These are phyloP conservation scores for Psilocybe tampanensis DNA, from an alignment of 768 basidiomycete genomes.

Conservation along the genomic window DNA sequence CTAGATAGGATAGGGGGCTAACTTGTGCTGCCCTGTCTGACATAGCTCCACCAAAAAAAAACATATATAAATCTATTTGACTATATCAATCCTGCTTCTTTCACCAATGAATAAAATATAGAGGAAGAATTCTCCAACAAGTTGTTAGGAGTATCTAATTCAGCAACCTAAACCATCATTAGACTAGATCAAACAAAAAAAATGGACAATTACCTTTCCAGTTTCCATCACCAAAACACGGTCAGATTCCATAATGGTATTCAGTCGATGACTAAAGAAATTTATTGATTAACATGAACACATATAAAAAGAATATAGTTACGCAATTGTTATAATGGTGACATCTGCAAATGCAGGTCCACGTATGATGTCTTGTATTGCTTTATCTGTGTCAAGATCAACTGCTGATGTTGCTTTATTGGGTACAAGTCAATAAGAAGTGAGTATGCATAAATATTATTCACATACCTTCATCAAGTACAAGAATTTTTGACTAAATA, in stretches of 20 bases:
- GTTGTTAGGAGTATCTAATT: conserved; percentile 68
- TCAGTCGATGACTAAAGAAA: conserved; percentile 65
- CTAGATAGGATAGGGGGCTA: too few species aligned
- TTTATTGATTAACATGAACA: not conserved
- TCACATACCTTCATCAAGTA: conserved; percentile 83
- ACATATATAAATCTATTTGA: too few species aligned
- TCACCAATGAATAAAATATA: too few species aligned
- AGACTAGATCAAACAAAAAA: not conserved
- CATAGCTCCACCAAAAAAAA: too few species aligned
- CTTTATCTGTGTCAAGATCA: conserved; percentile 87
- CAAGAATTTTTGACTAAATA: conserved; percentile 77
- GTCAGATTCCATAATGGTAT: conserved; percentile 83
- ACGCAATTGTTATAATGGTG: conserved; percentile 89
- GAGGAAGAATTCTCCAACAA: too few species aligned
- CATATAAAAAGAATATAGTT: conserved; percentile 28
- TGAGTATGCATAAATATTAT: not conserved
- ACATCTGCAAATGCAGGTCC: conserved; percentile 77
- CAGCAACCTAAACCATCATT: conserved; percentile 52
- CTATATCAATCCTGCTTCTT: too few species aligned
- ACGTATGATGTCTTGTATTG: conserved; percentile 86
- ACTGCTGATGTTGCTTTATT: conserved; percentile 87
- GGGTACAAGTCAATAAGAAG: conserved; percentile 8
- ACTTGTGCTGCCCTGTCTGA: too few species aligned
- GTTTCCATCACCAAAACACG: conserved; percentile 81
- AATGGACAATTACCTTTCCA: conserved; percentile 55